These are phyloP conservation scores for Plasmodium gaboni DNA, from an alignment of 169 alveolate genomes.

Conservation along the genomic window DNA sequence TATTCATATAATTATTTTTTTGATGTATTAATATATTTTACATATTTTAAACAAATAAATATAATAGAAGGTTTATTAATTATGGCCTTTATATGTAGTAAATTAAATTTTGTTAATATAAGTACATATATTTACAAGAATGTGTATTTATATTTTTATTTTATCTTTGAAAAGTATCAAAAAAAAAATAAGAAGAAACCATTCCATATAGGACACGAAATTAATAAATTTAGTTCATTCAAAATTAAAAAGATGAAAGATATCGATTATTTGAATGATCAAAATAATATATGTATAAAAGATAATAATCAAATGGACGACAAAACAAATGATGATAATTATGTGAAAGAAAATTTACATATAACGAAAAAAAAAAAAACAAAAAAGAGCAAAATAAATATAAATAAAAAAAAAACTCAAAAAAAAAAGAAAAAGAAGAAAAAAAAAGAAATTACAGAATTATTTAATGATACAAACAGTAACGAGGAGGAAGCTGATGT, in stretches of 20 bases:
- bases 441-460: no score
- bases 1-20: conserved; percentile 68
- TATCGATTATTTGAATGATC: not conserved
- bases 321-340: conserved; percentile 2
- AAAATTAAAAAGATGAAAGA: not conserved
- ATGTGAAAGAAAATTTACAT: not conserved
- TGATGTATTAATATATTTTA: conserved; percentile 70
- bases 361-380: no score
- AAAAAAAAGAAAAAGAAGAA: not conserved
- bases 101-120: conserved; percentile 36
- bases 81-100: conserved; percentile 60
- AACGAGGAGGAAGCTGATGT: conserved; percentile 4
- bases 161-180: conserved; percentile 58
- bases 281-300: not conserved
- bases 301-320: not conserved
- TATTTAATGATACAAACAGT: not conserved
- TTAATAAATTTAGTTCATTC: conserved; percentile 46
- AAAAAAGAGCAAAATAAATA: not conserved
- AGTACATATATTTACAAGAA: conserved; percentile 46
- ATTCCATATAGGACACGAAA: conserved; percentile 33
- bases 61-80: conserved; percentile 57
- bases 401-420: not conserved
- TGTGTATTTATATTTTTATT: conserved; percentile 63
- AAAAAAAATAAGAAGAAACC: conserved; percentile 20
- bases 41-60: conserved; percentile 67